Base-by-base conservation (phyloP, 164 flowering plant genomes). In the Taxillus chinensis region DNA sequence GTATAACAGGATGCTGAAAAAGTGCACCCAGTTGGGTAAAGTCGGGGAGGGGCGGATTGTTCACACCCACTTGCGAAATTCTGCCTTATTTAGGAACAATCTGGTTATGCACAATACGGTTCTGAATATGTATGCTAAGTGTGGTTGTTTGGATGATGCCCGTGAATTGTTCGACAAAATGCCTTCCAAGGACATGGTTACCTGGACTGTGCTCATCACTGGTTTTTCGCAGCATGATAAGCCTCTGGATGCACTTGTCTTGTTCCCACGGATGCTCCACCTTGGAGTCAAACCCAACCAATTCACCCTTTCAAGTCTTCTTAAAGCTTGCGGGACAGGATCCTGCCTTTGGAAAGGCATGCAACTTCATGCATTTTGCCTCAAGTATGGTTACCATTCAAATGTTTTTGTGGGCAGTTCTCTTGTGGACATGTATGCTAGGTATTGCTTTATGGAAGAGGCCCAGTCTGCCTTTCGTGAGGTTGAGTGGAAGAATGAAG, bases 361-460 rank as follows among this genome's bases (percentile, higher is more conserved):
- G 63, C 87, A 79, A 65, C 16, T 85, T 56, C 95, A 87, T 68
- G 79, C 76, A 0, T 68, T 73, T 60, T 76, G 82, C 52, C 27
- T 80, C 27, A 82, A 80, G 67, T 67, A 52, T 68, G 83, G 87
- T 41, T 76, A 58, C 68, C 78, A 64, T n/a, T 68, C 63, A 12
- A 67, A 78, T 72, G 83, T 83, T 41, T 83, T 69, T 69, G 89
- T 83, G 43, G 84, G 78, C 3, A 83, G 82, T 74, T 69, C 90
- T 45, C 75, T 85, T 61, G 69, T 87, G 53, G 89, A 85, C 57
- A 78, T 87, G 86, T 87, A 87, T 68, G 69, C 83, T 3, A 79
- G 86, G 72, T 74, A 70, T 65, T 83, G 74, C 5, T 50, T 38
- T n/a, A 70, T 87, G 77, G 64, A 67, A 42, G 86, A 78, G 45